Base-by-base conservation (phyloP, 768 basidiomycete genomes). In the Pleurotus ostreatus region DNA sequence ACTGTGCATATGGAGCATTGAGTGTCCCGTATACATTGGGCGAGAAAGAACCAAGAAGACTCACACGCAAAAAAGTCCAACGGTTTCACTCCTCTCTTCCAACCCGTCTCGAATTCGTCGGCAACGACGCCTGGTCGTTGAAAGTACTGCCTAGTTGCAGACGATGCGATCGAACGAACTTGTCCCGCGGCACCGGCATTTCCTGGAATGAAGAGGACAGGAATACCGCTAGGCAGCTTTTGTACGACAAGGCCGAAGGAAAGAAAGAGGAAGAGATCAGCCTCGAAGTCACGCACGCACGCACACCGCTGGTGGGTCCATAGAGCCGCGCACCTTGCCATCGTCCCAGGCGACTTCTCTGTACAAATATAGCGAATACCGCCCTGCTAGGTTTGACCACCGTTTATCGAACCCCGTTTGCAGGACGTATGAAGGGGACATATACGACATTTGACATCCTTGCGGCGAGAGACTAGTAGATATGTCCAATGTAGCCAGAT, bases 171-270 rank as follows among this genome's bases (percentile, higher is more conserved):
- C 11, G 93, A 95, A 60, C 97, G 85, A 46, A 92, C 89, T 77
- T 98, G 97, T 61, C 84, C 86, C 34, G 89, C 94, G 2, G 92
- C 95, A 4, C 97, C 97, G 20, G 96, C 96, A 68, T 98, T 98
- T 6, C 97, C 97, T 1, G 97, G 97, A 43, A 98, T 88, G 73
- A 98, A 99, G 25, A 99, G 77, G 25, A 96, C 92, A n/a, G 97
- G 97, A 15, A 81, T 66, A 39, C 93, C 92, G 53, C 73, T 65
- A 8, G 44, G 46, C 41, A 37, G 55, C 56, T 44, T 23, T 38
- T 40, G 8, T 55, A n/a, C 3, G 8, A 49, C 43, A n/a, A 1
- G 3, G 15, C 9, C 26, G 5, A 13, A 26, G 16, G 3, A 22
- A 45, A 12, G 16, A 22, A 61, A 34, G 30, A 34, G 30, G 11